These are phyloP conservation scores for Golubevia sp. DNA, from an alignment of 1,284 basidiomycete genomes.

Conservation along the genomic window DNA sequence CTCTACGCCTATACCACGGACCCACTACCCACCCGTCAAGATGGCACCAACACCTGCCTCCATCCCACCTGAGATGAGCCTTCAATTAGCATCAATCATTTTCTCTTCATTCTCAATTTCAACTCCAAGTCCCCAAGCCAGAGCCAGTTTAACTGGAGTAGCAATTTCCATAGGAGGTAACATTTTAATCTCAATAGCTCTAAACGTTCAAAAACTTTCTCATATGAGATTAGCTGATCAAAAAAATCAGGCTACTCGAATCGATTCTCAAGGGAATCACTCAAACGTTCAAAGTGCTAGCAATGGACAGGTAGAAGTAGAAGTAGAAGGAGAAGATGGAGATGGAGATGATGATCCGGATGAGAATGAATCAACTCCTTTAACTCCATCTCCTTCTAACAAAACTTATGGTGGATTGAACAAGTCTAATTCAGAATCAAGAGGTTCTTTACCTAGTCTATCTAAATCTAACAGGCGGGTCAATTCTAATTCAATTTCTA, in stretches of 20 bases:
- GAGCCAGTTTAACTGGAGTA: conserved; percentile 72
- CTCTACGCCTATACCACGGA: too few species aligned
- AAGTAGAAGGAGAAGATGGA: conserved; percentile 1
- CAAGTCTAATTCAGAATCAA: background rate
- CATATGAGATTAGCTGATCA: conserved; percentile 71
- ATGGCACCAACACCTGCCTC: too few species aligned
- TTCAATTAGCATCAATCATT: too few species aligned
- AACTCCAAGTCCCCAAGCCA: background rate
- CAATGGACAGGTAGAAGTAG: background rate
- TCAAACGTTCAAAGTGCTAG: too few species aligned
- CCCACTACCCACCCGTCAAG: too few species aligned
- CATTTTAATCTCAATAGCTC: conserved; percentile 82
- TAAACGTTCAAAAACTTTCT: conserved; percentile 80
- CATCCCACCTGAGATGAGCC: too few species aligned
- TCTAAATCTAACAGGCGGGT: background rate
- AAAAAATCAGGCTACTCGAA: background rate
- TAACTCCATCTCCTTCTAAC: background rate
- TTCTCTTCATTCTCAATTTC: background rate
- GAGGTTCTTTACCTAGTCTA: background rate
- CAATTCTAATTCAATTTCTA: background rate
- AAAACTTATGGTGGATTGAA: background rate
- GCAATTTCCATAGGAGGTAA: conserved; percentile 82
- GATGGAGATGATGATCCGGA: background rate
- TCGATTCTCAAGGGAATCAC: background rate
- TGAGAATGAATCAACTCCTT: background rate